A percentile compares a stretch with the other conserved stretches of the same genome.
phyloP scores from a whole-genome alignment of 176 grass and related monocot genomes.

The Avena eriantha region DNA sequence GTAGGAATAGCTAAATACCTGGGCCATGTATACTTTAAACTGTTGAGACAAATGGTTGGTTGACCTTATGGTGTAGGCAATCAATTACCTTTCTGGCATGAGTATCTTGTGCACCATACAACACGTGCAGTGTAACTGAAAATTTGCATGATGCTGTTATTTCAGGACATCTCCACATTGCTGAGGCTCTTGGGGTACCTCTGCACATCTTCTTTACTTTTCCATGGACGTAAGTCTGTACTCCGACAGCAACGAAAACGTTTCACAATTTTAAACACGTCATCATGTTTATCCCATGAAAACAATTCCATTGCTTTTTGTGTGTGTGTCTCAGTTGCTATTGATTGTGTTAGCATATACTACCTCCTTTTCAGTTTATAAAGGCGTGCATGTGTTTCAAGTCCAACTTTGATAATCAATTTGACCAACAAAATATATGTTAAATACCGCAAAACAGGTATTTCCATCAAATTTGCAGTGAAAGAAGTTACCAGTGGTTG shows the following conservation, averaged over 20 bases:
- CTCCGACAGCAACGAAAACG: background rate
- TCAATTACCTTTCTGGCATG: conserved; percentile 25
- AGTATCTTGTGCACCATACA: background rate
- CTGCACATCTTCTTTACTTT: conserved; percentile 99
- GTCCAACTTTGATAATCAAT: background rate
- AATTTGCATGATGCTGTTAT: conserved; percentile 12
- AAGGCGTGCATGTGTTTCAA: background rate
- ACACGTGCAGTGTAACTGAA: background rate
- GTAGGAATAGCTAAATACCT: no score
- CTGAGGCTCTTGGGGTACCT: conserved; percentile 92
- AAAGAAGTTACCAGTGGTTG: background rate
- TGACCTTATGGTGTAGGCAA: conserved; percentile 19
- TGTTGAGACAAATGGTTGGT: background rate
- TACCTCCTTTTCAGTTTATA: background rate
- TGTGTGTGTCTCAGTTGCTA: background rate
- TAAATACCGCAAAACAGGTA: background rate
- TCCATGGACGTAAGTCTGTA: conserved; percentile 96
- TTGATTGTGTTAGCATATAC: background rate
- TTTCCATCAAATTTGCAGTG: background rate
- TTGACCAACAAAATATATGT: background rate
- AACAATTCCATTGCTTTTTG: conserved; percentile 5
- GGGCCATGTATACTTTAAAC: background rate
- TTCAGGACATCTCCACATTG: conserved; percentile 94
- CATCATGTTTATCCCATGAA: conserved; percentile 3
- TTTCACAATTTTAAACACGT: conserved; percentile 16